Conservation (phyloP, 257 asterid species). For the Solanum verrucosum region DNA sequence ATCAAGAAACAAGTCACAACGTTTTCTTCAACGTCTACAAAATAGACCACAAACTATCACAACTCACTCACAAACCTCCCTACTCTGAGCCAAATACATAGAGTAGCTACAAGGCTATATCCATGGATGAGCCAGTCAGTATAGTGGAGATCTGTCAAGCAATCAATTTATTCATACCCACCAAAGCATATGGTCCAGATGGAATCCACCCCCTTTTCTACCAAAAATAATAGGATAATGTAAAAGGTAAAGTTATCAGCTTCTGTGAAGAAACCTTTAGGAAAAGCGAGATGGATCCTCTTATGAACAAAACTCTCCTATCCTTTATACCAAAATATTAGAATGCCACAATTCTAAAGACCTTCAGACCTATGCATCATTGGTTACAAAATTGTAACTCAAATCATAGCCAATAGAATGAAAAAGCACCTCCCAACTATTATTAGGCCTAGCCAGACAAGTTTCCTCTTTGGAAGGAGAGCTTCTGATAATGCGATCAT, state of each 20-base stretch:
- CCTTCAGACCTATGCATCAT: neutral
- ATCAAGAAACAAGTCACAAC: too few relatives aligned
- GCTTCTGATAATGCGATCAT: neutral
- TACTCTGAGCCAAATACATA: neutral
- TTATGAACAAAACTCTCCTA: too few relatives aligned
- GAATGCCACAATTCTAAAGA: neutral
- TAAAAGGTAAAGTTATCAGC: neutral
- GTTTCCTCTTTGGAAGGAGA: neutral
- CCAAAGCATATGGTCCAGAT: neutral
- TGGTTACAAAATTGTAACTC: neutral
- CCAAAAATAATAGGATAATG: neutral
- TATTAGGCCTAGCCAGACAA: neutral
- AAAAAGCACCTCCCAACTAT: neutral
- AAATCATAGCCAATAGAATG: neutral
- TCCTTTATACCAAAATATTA: neutral
- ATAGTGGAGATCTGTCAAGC: neutral
- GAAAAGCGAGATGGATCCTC: neutral
- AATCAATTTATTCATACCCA: neutral
- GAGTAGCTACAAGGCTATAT: too few relatives aligned
- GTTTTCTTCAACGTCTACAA: too few relatives aligned
- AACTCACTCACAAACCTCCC: neutral
- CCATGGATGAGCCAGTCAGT: neutral
- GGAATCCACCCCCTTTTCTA: neutral
- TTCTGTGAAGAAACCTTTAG: too few relatives aligned
- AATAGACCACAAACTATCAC: neutral